Base-by-base conservation (phyloP, 805 yeast genomes). In the Cyberlindnera mississippiensis region DNA sequence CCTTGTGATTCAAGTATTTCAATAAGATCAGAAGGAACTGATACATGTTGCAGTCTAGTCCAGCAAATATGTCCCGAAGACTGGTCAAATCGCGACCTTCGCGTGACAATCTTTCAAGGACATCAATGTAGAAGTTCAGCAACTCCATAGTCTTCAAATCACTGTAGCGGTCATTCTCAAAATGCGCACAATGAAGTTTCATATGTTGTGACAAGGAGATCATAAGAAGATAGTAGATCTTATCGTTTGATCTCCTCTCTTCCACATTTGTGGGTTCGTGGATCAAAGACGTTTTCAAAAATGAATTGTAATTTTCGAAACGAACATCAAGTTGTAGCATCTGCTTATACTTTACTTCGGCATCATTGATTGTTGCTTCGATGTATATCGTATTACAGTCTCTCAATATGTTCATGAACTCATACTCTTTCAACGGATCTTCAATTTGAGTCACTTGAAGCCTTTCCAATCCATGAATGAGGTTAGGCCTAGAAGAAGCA, bases 11-110 rank as follows among this genome's bases (percentile, higher is more conserved):
- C 19, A 56, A 17, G 35, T 44, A 53, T 40, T 46, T 54, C 33
- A 55, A 28, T 28, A 51, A 55, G 9, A 55, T 42, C 29, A 56
- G 22, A 8, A 52, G 15, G 33, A 44, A 50, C 28, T 53, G 60
- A 35, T 50, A 51, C 13, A 48, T 11, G 20, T 49, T 28, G 38
- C 59, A 56, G 18, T 55, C 58, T 11, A 50, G 18, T 0, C 40
- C 27, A 1, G 53, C 38, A 18, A 50, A 50, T 13, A 30, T 36
- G 24, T 47, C 48, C n/a, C 54, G 37, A 5, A 52, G 11, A 18
- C 16, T 20, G 14, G 42, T 27, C 3, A 48, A 13, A 9, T 41
- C 20, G 12, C 24, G 24, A 20, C 24, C 24, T 20, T 32, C 26
- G 6, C 27, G 6, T 12, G 31, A 26, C 17, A 33, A 41, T 5